Evolutionary conservation across 148 eudicot species (phyloP).

Genomic region (Linanthus parryae): DNA sequence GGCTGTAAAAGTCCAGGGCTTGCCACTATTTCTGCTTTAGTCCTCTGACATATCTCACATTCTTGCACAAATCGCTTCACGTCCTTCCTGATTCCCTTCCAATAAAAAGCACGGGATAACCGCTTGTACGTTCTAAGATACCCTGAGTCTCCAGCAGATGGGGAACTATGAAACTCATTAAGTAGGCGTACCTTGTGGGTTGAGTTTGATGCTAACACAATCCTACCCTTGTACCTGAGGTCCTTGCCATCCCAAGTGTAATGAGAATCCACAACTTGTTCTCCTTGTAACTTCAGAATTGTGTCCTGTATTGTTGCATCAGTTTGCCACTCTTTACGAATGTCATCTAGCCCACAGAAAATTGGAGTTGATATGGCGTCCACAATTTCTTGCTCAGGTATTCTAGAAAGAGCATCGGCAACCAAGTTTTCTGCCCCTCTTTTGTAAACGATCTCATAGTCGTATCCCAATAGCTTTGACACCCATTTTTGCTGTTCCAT

Average conservation of each 20-base stretch:
- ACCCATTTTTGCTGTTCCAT: neutral
- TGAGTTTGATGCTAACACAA: no score
- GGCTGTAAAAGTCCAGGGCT: neutral
- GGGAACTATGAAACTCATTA: neutral
- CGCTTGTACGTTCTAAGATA: neutral
- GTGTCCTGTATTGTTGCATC: neutral
- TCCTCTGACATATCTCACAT: neutral
- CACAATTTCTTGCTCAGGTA: neutral
- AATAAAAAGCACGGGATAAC: neutral
- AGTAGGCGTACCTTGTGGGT: neutral
- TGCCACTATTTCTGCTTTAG: neutral
- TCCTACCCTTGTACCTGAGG: no score
- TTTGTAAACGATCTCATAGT: neutral
- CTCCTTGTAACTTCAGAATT: neutral
- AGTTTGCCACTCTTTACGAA: neutral
- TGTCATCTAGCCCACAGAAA: neutral
- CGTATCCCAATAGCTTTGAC: neutral
- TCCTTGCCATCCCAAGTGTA: neutral
- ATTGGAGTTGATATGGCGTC: neutral
- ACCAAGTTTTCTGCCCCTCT: neutral
- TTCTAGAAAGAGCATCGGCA: slow-evolving; percentile 1
- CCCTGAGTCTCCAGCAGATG: neutral
- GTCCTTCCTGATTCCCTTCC: neutral
- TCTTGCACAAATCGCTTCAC: neutral
- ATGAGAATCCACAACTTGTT: no score